These are phyloP conservation scores for Gracilaria gracilis DNA, from an alignment of 23 red algal species.

Conservation along the genomic window DNA sequence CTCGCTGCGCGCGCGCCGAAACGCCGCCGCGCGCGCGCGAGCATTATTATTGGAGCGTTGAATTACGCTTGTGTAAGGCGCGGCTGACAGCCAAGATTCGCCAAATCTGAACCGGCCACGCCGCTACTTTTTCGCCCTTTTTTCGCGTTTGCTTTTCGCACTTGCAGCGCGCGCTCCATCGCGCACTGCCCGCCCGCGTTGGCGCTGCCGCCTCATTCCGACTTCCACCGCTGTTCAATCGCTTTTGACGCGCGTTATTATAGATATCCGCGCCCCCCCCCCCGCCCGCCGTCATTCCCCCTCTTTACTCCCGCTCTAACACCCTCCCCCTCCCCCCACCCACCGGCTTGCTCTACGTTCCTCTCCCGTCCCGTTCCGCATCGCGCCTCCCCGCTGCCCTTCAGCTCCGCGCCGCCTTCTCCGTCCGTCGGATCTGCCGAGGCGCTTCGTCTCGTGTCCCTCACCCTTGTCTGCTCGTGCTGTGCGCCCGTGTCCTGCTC, in stretches of 20 bases:
- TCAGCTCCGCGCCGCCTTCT: not conserved
- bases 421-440: constrained; percentile 10
- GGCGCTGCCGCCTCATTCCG: not conserved
- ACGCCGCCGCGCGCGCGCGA: too few relatives aligned
- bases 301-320: not conserved
- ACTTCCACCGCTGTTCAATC: constrained; percentile 16
- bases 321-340: too few relatives aligned
- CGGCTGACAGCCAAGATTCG: not conserved
- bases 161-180: not conserved
- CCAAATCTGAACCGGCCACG: not conserved
- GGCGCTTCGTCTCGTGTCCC: not conserved
- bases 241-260: not conserved
- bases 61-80: not conserved
- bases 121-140: not conserved
- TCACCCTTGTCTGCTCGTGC: not conserved
- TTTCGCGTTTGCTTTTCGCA: not conserved
- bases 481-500: not conserved
- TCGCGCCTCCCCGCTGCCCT: not conserved
- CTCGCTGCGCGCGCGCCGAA: too few relatives aligned
- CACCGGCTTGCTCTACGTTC: not conserved
- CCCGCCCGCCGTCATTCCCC: not conserved
- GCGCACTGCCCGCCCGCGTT: not conserved
- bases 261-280: not conserved
- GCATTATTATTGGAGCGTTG: not conserved
- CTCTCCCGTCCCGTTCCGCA: not conserved